Percentiles rank a stretch among this genome's conserved stretches.
These are phyloP conservation scores for Acanthamoeba royreba DNA, from an alignment of 208 protist species.

Conservation along the genomic window DNA sequence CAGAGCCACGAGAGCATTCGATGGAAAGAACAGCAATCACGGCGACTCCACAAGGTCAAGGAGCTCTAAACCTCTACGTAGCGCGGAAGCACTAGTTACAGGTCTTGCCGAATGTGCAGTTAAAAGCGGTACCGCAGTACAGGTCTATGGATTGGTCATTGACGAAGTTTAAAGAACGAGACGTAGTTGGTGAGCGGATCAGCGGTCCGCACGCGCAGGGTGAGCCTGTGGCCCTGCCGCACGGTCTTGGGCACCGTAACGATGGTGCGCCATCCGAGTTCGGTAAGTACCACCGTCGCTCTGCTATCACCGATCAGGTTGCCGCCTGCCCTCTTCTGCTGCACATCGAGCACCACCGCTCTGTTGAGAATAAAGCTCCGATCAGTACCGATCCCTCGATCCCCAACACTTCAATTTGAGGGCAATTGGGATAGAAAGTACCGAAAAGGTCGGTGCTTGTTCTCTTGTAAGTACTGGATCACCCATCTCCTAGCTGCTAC, in stretches of 20 bases:
- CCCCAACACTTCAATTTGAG: background rate
- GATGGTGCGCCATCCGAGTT: background rate
- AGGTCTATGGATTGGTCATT: no score
- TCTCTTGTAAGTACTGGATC: background rate
- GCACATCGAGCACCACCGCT: conserved; percentile 9
- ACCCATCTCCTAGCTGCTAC: background rate
- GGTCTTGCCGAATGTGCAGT: no score
- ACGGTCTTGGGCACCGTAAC: conserved; percentile 21
- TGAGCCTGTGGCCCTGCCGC: background rate
- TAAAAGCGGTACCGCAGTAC: no score
- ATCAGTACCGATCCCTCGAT: background rate
- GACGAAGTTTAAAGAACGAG: background rate
- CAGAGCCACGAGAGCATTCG: no score
- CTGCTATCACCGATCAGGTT: background rate
- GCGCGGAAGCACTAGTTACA: no score
- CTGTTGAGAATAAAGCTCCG: background rate
- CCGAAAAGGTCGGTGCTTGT: background rate
- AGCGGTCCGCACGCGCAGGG: background rate
- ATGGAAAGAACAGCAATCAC: no score
- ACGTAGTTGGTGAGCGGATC: conserved; percentile 1
- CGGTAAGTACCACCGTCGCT: background rate
- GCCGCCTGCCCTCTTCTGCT: background rate
- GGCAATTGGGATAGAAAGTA: background rate
- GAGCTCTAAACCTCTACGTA: no score
- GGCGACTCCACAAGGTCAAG: no score